phyloP scores from a whole-genome alignment of 352 stramenopile species.

The Phytopythium cucurbitacearum region DNA sequence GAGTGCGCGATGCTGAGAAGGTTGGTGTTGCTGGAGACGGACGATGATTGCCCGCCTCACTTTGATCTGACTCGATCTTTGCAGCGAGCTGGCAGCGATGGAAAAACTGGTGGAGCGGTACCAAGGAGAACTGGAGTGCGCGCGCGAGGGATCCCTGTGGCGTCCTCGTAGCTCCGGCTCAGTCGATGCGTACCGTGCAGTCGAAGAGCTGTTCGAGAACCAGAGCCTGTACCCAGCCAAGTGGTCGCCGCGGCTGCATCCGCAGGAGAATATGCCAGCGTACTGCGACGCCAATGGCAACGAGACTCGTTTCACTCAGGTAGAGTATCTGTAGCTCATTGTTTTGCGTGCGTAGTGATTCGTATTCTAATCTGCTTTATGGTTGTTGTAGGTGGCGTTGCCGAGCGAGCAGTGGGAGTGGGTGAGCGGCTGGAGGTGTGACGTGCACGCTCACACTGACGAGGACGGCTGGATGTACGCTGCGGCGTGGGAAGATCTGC shows the following conservation, averaged over 20 bases:
- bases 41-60: neutral
- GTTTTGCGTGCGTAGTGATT: neutral
- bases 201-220: constrained; percentile 56
- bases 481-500: constrained; percentile 23
- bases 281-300: constrained; percentile 25
- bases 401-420: constrained; percentile 58
- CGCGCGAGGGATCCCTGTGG: neutral
- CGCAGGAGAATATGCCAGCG: constrained; percentile 15
- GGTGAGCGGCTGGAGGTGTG: constrained; percentile 43
- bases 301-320: constrained; percentile 34
- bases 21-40: constrained; percentile 7
- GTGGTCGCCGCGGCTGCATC: constrained; percentile 15
- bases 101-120: constrained; percentile 57
- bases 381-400: constrained; percentile 29
- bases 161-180: constrained; percentile 3
- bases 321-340: constrained; percentile 3
- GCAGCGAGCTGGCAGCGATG: constrained; percentile 52
- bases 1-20: constrained; percentile 31
- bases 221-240: constrained; percentile 33
- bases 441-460: constrained; percentile 46
- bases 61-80: neutral
- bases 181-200: constrained; percentile 22
- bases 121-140: constrained; percentile 39
- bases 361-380: neutral
- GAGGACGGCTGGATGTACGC: constrained; percentile 55